Evolutionary conservation across 148 eudicot genomes (phyloP).

Genomic region (Rhododendron simsii): DNA sequence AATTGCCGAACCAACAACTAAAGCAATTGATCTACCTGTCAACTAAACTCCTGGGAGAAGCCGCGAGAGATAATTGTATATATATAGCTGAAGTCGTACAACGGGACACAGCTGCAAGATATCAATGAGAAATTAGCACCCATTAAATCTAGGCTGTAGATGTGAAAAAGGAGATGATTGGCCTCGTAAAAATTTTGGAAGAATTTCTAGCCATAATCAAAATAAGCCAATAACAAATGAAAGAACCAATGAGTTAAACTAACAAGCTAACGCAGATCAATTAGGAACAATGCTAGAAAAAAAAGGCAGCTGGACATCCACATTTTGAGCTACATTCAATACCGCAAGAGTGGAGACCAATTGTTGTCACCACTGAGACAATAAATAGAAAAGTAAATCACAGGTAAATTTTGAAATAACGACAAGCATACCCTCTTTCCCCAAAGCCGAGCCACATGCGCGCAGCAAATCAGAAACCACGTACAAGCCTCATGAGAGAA

Average conservation of each 20-base stretch:
- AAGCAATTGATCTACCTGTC: too few species aligned
- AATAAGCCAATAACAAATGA: background rate
- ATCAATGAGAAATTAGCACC: slow-evolving; percentile 3
- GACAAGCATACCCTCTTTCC: too few species aligned
- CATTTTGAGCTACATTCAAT: too few species aligned
- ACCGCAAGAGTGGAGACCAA: background rate
- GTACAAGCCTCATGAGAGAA: too few species aligned
- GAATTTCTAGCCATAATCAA: background rate
- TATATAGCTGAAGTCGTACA: slow-evolving; percentile 78
- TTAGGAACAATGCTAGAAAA: background rate
- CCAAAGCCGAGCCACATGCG: too few species aligned
- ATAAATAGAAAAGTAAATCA: background rate
- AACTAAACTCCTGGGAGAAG: too few species aligned
- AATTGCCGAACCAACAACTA: too few species aligned
- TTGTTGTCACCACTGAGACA: too few species aligned
- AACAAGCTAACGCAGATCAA: background rate
- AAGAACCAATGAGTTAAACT: background rate
- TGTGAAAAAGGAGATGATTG: background rate
- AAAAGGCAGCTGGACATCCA: too few species aligned
- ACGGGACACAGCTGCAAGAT: slow-evolving; percentile 78
- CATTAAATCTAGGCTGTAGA: background rate
- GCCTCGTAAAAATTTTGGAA: background rate
- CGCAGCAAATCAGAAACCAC: too few species aligned
- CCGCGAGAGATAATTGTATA: too few species aligned
- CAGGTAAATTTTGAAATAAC: too few species aligned